A percentile compares a stretch with the other conserved stretches of the same genome.
phyloP scores from a whole-genome alignment of 208 protist genomes.

The Wallacemonas collosoma region DNA sequence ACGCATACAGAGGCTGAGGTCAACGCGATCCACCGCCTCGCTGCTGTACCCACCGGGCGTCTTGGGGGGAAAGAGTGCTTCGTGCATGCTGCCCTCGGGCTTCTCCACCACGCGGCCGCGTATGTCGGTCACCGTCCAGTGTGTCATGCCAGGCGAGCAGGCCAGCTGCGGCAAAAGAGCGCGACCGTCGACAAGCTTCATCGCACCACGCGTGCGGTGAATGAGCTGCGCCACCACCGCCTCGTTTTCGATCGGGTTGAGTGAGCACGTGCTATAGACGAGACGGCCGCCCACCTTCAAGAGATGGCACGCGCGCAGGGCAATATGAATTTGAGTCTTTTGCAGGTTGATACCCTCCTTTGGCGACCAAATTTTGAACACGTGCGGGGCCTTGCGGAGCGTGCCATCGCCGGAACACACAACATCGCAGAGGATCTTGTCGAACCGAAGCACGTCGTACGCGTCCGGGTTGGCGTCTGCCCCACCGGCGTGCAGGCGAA shows the following conservation, averaged over 20 bases:
- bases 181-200: slow-evolving; percentile 90
- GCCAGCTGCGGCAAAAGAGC: slow-evolving; percentile 73
- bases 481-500: slow-evolving; percentile 26
- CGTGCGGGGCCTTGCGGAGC: slow-evolving; percentile 81
- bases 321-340: slow-evolving; percentile 88
- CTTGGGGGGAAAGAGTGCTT: slow-evolving; percentile 73
- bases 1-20: slow-evolving; percentile 92
- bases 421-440: slow-evolving; percentile 94
- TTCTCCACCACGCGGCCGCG: slow-evolving; percentile 49
- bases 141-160: slow-evolving; percentile 72
- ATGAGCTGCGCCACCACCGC: slow-evolving; percentile 94
- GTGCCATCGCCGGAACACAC: slow-evolving; percentile 96
- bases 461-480: slow-evolving; percentile 30
- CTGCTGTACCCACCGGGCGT: slow-evolving; percentile 70
- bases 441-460: slow-evolving; percentile 85
- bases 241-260: slow-evolving; percentile 97
- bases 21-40: slow-evolving; percentile 53
- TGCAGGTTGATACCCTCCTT: slow-evolving; percentile 73
- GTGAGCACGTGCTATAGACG: slow-evolving; percentile 97
- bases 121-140: slow-evolving; percentile 83
- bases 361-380: slow-evolving; percentile 87
- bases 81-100: slow-evolving; percentile 64
- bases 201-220: slow-evolving; percentile 68
- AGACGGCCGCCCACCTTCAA: slow-evolving; percentile 82
- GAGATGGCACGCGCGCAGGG: slow-evolving; percentile 75